Evolutionary conservation across 331 rosid genomes (phyloP), one percentile per base, ranked within the genome.

Genomic region (Spiraea crenata): DNA sequence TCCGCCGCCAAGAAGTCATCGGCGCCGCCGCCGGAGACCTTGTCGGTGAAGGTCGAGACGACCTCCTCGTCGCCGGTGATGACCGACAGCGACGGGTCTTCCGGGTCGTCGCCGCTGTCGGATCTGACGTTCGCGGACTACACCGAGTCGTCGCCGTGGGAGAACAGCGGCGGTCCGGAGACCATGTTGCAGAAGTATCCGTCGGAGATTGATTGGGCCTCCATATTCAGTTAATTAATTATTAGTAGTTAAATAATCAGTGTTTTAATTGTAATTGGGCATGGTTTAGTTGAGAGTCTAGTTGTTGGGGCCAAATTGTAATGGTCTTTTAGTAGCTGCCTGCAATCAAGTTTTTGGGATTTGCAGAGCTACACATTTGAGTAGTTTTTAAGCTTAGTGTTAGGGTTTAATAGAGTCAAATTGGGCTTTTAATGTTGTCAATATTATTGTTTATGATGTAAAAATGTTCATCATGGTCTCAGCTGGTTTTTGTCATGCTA

Each of bases 141-240:
- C 15, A 45, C 54, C 2, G 97, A 90, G 65, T 75, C 85, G 34
- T 65, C 57, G 16, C 82, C 71, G 37, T 93, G 95, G 97, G 90
- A 85, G 34, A 76, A 67, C 77, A 39, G 16, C 38, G 62, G 62
- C 31, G 64, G 47, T 49, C 12, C 71, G 38, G 88, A 77, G 49
- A 56, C 40, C 40, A 71, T 82, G 86, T 72, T 93, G 63, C 57
- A 71, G 41, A 93, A 91, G 77, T 91, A 80, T 72, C 99, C 99
- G 0, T 91, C 99, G 7, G 99, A 93, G 92, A 93, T 93, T 52
- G 99, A 93, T 65, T 93, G 99, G 99, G 91, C 84, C 13, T 80
- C 95, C 54, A 86, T 93, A 63, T 79, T 89, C 80, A 38, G 57
- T 6, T 35, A 47, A 52, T 52, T 54, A 9, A 40, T 7, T 25